These are phyloP conservation scores for Lumnitzera littorea DNA, from an alignment of 345 rosid genomes.

Conservation along the genomic window DNA sequence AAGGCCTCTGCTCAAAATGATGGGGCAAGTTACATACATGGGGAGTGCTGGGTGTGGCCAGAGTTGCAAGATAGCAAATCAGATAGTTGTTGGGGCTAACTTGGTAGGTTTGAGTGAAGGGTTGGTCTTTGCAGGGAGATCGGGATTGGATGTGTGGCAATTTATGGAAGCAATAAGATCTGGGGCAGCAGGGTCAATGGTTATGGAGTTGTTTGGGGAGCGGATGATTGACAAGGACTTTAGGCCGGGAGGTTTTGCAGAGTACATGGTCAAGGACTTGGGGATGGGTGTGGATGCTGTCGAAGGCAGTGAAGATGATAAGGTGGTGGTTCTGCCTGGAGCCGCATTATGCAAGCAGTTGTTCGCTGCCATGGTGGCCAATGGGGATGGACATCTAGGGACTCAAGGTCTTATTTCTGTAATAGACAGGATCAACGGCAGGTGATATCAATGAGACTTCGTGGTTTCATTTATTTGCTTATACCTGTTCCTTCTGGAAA, in stretches of 20 bases:
- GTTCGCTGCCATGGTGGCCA: conserved; percentile 74
- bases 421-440: conserved; percentile 63
- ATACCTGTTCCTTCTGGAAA: too few relatives aligned
- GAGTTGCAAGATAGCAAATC: conserved; percentile 72
- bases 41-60: conserved; percentile 76
- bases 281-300: conserved; percentile 63
- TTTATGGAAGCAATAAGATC: conserved; percentile 41
- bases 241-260: conserved; percentile 61
- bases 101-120: conserved; percentile 73
- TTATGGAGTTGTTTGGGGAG: conserved; percentile 62
- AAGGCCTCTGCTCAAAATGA: conserved; percentile 36
- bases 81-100: conserved; percentile 63
- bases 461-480: too few relatives aligned
- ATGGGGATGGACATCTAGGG: conserved; percentile 68
- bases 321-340: conserved; percentile 44
- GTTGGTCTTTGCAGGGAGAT: conserved; percentile 52
- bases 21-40: conserved; percentile 59
- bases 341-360: conserved; percentile 72
- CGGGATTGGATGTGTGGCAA: conserved; percentile 50
- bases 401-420: conserved; percentile 68
- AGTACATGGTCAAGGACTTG: conserved; percentile 83
- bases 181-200: conserved; percentile 64
- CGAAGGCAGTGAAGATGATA: conserved; percentile 35
- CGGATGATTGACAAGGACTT: conserved; percentile 61
- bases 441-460: conserved; percentile 9